Base-by-base conservation (phyloP, 1,139 yeast genomes). In the Suhomyces bolitotheri region DNA sequence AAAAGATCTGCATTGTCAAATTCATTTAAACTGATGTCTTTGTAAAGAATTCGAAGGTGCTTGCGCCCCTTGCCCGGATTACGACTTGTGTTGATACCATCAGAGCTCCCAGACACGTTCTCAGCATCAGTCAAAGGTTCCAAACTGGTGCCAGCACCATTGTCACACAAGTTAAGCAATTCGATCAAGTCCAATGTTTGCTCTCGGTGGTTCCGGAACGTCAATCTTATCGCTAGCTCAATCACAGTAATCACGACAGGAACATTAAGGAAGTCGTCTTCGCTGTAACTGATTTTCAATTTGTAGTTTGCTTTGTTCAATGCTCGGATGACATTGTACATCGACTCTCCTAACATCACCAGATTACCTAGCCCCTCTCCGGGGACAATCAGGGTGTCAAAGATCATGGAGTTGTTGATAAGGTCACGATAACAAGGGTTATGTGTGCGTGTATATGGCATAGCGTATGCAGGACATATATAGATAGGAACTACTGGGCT, bases 101-200 rank as follows among this genome's bases (percentile, higher is more conserved):
- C n/a, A 2, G 23, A 9, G 17, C n/a, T 20, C 7, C 13, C 24
- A 3, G 16, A 12, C 16, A 8, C 16, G 3, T 15, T 22, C 12
- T 7, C 5, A 7, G 10, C 24, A 7, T 8, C 12, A n/a, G 15
- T 21, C 8, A 10, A 9, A 7, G 20, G n/a, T 8, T 13, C 13
- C 38, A 20, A 51, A 25, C 28, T 16, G 13, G 28, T 16, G 21
- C 28, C 28, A 9, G 28, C 28, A 25, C 28, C 21, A 3, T 16
- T 16, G 11, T 4, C 15, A 3, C 27, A 51, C 28, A 69, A 56
- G 25, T 57, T 54, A 19, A 64, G 44, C 2, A 76, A 49, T 43
- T 78, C 81, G 33, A 79, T 76, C 27, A 76, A 49, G 7, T 66
- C 46, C 28, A 79, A 57, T 12, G 51, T 48, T 43, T 77, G 82